Percentiles rank a stretch among this genome's conserved stretches.
phyloP scores from a whole-genome alignment of 345 rosid species.

The Clausena lansium region DNA sequence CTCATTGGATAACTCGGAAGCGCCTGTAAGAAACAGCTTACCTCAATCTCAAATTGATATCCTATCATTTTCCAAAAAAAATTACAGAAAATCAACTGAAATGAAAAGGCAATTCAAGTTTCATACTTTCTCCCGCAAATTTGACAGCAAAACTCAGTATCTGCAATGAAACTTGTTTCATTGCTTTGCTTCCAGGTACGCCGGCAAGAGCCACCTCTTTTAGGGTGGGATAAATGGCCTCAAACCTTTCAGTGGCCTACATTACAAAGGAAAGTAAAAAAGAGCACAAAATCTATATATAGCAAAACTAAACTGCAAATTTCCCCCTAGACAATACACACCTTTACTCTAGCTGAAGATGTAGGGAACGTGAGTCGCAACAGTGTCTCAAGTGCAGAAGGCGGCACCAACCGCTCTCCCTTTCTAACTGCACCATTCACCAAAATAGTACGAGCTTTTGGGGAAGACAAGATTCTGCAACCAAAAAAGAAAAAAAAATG shows the following conservation, averaged over 20 bases:
- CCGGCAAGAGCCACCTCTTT: slow-evolving; percentile 80
- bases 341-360: slow-evolving; percentile 66
- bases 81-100: background rate
- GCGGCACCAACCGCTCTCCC: slow-evolving; percentile 71
- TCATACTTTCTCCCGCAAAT: slow-evolving; percentile 69
- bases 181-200: slow-evolving; percentile 64
- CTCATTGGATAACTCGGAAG: slow-evolving; percentile 60
- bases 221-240: slow-evolving; percentile 52
- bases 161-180: slow-evolving; percentile 69
- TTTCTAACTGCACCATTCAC: slow-evolving; percentile 67
- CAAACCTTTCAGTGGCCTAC: slow-evolving; percentile 85
- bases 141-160: slow-evolving; percentile 52
- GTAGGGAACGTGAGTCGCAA: slow-evolving; percentile 64
- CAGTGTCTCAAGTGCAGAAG: slow-evolving; percentile 58
- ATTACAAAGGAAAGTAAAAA: slow-evolving; percentile 6
- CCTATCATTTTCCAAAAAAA: background rate
- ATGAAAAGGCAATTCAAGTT: background rate
- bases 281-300: slow-evolving; percentile 1
- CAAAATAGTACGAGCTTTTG: slow-evolving; percentile 64
- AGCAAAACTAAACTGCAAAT: background rate
- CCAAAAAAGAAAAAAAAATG: background rate
- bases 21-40: slow-evolving; percentile 33
- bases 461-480: slow-evolving; percentile 54
- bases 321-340: slow-evolving; percentile 16
- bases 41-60: slow-evolving; percentile 10